These are phyloP conservation scores for Daedaleopsis sinensis DNA, from an alignment of 768 basidiomycete genomes.

Conservation along the genomic window DNA sequence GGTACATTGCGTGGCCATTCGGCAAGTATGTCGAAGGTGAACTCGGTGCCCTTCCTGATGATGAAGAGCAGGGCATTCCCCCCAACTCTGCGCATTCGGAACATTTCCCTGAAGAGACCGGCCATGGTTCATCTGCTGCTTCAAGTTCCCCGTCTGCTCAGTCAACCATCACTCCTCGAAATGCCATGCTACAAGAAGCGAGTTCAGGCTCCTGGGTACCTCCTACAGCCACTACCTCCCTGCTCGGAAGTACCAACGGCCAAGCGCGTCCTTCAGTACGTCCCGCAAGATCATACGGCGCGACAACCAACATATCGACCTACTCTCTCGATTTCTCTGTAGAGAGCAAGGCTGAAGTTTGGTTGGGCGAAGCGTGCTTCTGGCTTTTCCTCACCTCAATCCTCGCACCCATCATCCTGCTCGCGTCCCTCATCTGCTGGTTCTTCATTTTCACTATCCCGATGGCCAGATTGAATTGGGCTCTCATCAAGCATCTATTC, in stretches of 20 bases:
- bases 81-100: conserved; percentile 18
- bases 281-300: conserved; percentile 69
- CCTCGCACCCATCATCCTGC: conserved; percentile 86
- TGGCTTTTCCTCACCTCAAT: conserved; percentile 77
- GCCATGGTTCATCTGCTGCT: conserved; percentile 25
- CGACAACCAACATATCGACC: conserved; percentile 37
- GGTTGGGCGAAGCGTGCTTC: conserved; percentile 76
- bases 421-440: conserved; percentile 93
- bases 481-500: conserved; percentile 82
- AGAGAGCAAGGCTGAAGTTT: conserved; percentile 40
- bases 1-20: conserved; percentile 98
- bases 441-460: conserved; percentile 94
- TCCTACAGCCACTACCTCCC: conserved; percentile 49
- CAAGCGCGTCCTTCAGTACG: conserved; percentile 17
- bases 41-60: conserved; percentile 37
- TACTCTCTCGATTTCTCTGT: conserved; percentile 24
- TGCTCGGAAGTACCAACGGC: conserved; percentile 42
- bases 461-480: conserved; percentile 98
- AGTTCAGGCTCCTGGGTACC: conserved; percentile 47
- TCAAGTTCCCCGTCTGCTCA: conserved; percentile 40
- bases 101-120: conserved; percentile 35
- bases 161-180: conserved; percentile 47
- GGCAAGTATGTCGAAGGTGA: conserved; percentile 97
- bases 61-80: conserved; percentile 36
- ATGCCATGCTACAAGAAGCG: conserved; percentile 35